Conservation (phyloP, 1,284 basidiomycete species). For the Ustilago bromivora region DNA sequence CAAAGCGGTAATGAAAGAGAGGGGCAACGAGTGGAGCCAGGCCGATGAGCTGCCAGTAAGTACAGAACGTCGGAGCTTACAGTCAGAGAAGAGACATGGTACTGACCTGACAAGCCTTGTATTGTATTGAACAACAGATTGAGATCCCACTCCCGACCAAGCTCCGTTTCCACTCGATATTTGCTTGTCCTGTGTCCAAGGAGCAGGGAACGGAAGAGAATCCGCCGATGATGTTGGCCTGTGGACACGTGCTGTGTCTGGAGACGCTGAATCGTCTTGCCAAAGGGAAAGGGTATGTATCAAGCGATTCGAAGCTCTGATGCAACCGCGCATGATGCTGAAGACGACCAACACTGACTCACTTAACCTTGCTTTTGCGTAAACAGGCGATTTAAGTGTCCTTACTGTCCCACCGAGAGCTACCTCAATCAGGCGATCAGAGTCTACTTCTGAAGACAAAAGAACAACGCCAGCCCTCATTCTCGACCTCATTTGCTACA, state of each 20-base stretch:
- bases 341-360: too few species aligned
- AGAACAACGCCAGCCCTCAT: background rate
- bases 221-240: conserved; percentile 96
- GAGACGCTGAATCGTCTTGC: conserved; percentile 59
- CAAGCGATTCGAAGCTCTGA: background rate
- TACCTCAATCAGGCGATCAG: conserved; percentile 55
- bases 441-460: conserved; percentile 56
- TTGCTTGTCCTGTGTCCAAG: conserved; percentile 97
- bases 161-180: conserved; percentile 90
- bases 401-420: conserved; percentile 66
- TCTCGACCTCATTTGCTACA: background rate
- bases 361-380: background rate
- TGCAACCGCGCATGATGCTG: background rate
- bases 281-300: conserved; percentile 81
- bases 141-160: conserved; percentile 87
- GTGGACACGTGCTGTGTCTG: conserved; percentile 77
- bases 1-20: conserved; percentile 88
- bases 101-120: conserved; percentile 2
- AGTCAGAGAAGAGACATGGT: too few species aligned
- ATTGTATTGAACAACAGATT: conserved; percentile 74
- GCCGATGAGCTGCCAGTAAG: conserved; percentile 86
- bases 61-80: conserved; percentile 48
- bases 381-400: conserved; percentile 61
- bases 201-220: conserved; percentile 93
- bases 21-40: conserved; percentile 90